Conservation (phyloP, 768 basidiomycete species). For the Crucibulum laeve region DNA sequence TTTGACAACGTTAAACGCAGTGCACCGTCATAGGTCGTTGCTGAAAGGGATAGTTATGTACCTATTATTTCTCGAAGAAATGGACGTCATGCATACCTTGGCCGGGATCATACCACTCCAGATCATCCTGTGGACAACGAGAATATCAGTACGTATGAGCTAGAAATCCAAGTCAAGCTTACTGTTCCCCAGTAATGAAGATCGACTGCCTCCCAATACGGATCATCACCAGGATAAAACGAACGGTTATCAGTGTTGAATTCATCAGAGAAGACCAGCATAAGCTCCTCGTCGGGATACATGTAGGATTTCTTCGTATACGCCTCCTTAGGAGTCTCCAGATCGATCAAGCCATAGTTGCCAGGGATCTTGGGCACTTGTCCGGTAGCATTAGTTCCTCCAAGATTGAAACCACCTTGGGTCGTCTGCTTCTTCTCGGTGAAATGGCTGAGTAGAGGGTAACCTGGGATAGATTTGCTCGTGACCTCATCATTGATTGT, state of each 20-base stretch:
- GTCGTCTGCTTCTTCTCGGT: conserved; percentile 24
- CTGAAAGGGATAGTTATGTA: too few relatives aligned
- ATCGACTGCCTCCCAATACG: conserved; percentile 45
- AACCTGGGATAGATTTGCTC: conserved; percentile 19
- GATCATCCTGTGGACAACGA: too few relatives aligned
- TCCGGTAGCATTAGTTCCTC: conserved; percentile 61
- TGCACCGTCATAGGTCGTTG: neutral
- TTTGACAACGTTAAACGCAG: neutral
- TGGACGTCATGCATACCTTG: too few relatives aligned
- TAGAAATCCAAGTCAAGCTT: conserved; percentile 17
- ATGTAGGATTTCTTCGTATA: conserved; percentile 42
- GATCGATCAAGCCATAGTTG: conserved; percentile 60
- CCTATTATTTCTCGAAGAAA: too few relatives aligned
- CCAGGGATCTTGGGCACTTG: conserved; percentile 51
- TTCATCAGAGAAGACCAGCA: conserved; percentile 66
- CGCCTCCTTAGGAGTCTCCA: conserved; percentile 56
- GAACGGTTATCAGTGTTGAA: conserved; percentile 62
- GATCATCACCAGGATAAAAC: conserved; percentile 58
- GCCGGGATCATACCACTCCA: neutral
- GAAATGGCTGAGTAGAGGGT: conserved; percentile 39
- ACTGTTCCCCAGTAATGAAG: conserved; percentile 55
- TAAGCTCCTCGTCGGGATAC: conserved; percentile 40
- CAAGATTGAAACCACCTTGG: conserved; percentile 53
- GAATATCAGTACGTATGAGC: neutral
- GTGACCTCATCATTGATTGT: too few relatives aligned